A percentile compares a stretch with the other conserved stretches of the same genome.
Conservation (phyloP, 257 asterid genomes). For the Salvia splendens region DNA sequence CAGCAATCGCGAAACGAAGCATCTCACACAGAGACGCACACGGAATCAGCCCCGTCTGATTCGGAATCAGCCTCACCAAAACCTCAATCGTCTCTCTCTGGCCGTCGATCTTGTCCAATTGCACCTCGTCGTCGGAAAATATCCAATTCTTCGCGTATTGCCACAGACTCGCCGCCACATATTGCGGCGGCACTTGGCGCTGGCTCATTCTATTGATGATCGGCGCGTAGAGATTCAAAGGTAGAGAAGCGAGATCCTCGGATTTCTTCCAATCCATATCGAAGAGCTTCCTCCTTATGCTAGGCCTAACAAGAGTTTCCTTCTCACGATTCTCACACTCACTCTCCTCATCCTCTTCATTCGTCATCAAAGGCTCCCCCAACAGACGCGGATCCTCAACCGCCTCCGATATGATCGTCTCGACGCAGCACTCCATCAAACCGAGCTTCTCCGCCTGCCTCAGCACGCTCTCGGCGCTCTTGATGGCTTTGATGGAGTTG, state of each 20-base stretch:
- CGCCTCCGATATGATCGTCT: constrained; percentile 50
- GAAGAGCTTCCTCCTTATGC: constrained; percentile 63
- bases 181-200: constrained; percentile 49
- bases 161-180: constrained; percentile 50
- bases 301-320: constrained; percentile 33
- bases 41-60: constrained; percentile 35
- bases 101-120: constrained; percentile 30
- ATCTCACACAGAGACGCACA: constrained; percentile 53
- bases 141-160: constrained; percentile 63
- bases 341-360: constrained; percentile 37
- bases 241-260: constrained; percentile 55
- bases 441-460: constrained; percentile 57
- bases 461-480: constrained; percentile 47
- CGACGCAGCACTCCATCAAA: constrained; percentile 52
- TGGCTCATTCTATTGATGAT: constrained; percentile 47
- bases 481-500: constrained; percentile 62
- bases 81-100: constrained; percentile 62
- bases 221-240: constrained; percentile 52
- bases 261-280: constrained; percentile 43
- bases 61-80: constrained; percentile 39
- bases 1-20: constrained; percentile 51
- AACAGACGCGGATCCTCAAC: constrained; percentile 55
- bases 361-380: constrained; percentile 53
- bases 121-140: constrained; percentile 34
- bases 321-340: constrained; percentile 25